A percentile compares a stretch with the other conserved stretches of the same genome.
Evolutionary conservation across 768 basidiomycete species (phyloP).

Genomic region (Leccinum rimulosum): DNA sequence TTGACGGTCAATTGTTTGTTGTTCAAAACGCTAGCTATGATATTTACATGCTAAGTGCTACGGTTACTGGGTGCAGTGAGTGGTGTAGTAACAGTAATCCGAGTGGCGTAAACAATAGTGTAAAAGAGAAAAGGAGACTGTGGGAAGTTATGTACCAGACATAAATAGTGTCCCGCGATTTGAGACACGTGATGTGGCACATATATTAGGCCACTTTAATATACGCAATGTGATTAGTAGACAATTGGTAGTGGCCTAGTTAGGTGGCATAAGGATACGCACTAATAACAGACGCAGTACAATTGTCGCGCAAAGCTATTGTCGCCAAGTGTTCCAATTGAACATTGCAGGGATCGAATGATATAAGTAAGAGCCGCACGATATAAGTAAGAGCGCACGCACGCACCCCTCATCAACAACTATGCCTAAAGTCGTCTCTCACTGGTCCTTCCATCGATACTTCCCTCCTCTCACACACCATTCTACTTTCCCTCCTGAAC

Average conservation of each 20-base stretch:
- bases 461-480: background rate
- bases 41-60: background rate
- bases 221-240: too few species aligned
- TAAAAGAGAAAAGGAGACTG: background rate
- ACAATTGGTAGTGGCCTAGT: too few species aligned
- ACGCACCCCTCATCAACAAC: background rate
- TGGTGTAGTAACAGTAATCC: background rate
- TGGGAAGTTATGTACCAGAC: background rate
- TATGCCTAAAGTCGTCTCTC: background rate
- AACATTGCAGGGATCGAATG: too few species aligned
- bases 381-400: too few species aligned
- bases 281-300: too few species aligned
- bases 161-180: background rate
- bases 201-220: background rate
- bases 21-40: too few species aligned
- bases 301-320: too few species aligned
- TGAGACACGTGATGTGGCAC: background rate
- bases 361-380: too few species aligned
- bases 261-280: too few species aligned
- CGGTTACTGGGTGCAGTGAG: too few species aligned
- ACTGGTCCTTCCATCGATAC: background rate
- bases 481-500: background rate
- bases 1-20: too few species aligned
- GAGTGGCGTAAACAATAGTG: background rate
- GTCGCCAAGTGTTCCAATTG: too few species aligned